These are phyloP conservation scores for Mycena haematopus DNA, from an alignment of 768 basidiomycete genomes.

Conservation along the genomic window DNA sequence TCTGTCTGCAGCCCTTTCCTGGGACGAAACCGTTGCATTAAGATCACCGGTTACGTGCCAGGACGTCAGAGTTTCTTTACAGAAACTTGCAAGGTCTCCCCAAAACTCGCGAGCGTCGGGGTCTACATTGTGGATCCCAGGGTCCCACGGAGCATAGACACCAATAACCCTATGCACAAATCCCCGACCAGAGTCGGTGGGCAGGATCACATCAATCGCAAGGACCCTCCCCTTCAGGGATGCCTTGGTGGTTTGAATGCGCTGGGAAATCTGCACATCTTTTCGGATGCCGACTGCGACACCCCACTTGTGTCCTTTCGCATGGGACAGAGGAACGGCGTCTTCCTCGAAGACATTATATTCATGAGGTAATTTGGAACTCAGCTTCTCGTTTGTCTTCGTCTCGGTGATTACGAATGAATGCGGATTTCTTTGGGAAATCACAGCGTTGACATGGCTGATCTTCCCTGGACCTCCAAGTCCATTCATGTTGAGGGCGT, in stretches of 20 bases:
- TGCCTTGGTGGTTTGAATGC: background rate
- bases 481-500: slow-evolving; percentile 11
- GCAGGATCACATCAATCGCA: slow-evolving; percentile 7
- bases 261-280: slow-evolving; percentile 5
- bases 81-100: background rate
- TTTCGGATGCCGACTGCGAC: slow-evolving; percentile 8
- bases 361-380: slow-evolving; percentile 14
- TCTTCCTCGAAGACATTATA: slow-evolving; percentile 19
- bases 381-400: slow-evolving; percentile 20
- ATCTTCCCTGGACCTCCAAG: slow-evolving; percentile 6
- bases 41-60: slow-evolving; percentile 3
- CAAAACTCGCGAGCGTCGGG: slow-evolving; percentile 9
- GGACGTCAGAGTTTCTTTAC: background rate
- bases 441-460: slow-evolving; percentile 12
- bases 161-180: slow-evolving; percentile 8
- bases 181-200: slow-evolving; percentile 4
- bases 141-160: slow-evolving; percentile 15
- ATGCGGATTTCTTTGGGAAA: slow-evolving; percentile 1
- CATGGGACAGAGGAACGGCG: slow-evolving; percentile 1
- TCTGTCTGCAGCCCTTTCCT: slow-evolving; percentile 5
- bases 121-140: slow-evolving; percentile 1
- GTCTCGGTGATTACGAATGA: slow-evolving; percentile 13
- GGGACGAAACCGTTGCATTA: slow-evolving; percentile 1
- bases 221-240: slow-evolving; percentile 10
- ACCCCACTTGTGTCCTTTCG: slow-evolving; percentile 9